Base-by-base conservation (phyloP, 164 flowering plant genomes). In the Chimonanthus praecox region DNA sequence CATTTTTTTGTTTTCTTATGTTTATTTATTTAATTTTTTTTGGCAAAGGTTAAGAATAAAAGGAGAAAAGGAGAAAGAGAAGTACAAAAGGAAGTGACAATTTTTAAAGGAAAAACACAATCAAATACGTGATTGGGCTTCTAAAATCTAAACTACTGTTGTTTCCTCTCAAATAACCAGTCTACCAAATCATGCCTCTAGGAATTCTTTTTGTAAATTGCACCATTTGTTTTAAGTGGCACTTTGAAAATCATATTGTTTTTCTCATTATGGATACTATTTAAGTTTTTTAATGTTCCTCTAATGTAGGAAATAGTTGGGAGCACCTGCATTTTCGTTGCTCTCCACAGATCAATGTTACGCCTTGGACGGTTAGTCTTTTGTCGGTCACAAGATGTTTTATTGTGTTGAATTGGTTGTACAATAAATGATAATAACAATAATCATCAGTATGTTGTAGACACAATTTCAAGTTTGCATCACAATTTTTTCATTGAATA, bases 291-390 rank as follows among this genome's bases (percentile, higher is more conserved):
- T 6, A 51, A 7, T 51, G 20, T 51, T 20, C 49, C 10, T 69
- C 3, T 61, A 50, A 72, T 85, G 79, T 88, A 94, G 99, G 97
- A 91, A 83, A 83, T 90, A 76, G 69, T 85, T 81, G 97, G 97
- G 60, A 88, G 99, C 83, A 89, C 94, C 64, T 68, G 88, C 71
- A 78, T 82, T 60, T 94, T 94, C 69, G 76, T 92, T 81, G 89
- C 99, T 71, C 82, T 94, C 46, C 92, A 90, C 58, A 87, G 91
- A 81, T 91, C 99, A 75, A 91, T 94, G 97, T 47, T 92, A 65
- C 86, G 79, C 71, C 91, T 87, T 67, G 70, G 83, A 66, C 87
- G 99, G 99, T 92, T 68, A 64, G 91, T 85, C 51, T 16, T 54
- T 54, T 0, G 16, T n/a, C 33, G 33, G 1, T 33, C 33, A 33